Evolutionary conservation across 2,329 filamentous ascomycete species (phyloP).

Genomic region (Sphaerulina vaccinii): DNA sequence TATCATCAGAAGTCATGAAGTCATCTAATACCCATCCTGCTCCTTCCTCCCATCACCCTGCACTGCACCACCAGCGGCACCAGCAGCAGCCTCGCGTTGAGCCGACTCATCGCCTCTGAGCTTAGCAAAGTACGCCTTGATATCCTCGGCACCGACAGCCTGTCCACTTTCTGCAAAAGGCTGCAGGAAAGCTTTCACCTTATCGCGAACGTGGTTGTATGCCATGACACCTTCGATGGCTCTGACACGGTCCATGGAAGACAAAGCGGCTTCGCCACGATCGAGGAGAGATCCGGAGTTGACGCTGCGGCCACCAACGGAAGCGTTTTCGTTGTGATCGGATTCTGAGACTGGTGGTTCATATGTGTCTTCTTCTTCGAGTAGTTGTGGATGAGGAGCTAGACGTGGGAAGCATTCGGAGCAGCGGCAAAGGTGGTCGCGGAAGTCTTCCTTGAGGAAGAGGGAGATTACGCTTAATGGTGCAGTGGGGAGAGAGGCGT

Average conservation of each 20-base stretch:
- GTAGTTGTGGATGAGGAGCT: conserved; percentile 70
- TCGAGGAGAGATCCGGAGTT: conserved; percentile 84
- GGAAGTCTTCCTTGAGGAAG: conserved; percentile 78
- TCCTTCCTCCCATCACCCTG: conserved; percentile 37
- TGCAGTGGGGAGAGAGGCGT: conserved; percentile 53
- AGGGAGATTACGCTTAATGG: conserved; percentile 68
- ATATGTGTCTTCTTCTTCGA: conserved; percentile 92
- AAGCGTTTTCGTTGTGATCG: conserved; percentile 53
- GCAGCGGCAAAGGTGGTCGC: conserved; percentile 79
- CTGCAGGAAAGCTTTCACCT: conserved; percentile 90
- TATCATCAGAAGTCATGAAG: not conserved
- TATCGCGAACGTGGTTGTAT: conserved; percentile 93
- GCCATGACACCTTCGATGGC: conserved; percentile 97
- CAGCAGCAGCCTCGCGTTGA: conserved; percentile 33
- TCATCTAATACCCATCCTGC: conserved; percentile 41
- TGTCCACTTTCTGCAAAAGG: conserved; percentile 89
- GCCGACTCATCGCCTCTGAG: conserved; percentile 77
- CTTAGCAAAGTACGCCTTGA: conserved; percentile 95
- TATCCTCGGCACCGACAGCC: conserved; percentile 88
- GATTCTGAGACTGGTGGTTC: conserved; percentile 76
- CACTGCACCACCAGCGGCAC: conserved; percentile 25
- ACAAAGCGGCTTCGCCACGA: conserved; percentile 86
- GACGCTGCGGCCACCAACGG: conserved; percentile 46
- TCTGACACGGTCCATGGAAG: conserved; percentile 85
- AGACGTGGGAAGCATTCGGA: conserved; percentile 74